Percentiles rank a stretch among this genome's conserved stretches.
Evolutionary conservation across 768 basidiomycete species (phyloP).

Genomic region (Phanerochaete sordida): DNA sequence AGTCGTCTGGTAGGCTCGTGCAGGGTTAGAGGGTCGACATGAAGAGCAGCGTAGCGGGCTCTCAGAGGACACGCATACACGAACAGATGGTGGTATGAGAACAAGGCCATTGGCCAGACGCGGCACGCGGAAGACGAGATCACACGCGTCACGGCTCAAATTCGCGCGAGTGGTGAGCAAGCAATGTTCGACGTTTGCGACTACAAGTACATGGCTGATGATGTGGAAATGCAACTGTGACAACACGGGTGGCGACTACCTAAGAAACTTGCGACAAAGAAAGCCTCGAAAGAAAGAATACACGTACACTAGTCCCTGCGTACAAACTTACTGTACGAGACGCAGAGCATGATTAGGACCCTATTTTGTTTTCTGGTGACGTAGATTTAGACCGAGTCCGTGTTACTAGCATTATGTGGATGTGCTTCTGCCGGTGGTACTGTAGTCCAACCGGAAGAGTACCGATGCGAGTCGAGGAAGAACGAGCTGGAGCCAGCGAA

Average conservation of each 20-base stretch:
- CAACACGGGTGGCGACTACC: neutral
- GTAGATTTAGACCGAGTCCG: neutral
- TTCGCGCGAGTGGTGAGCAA: neutral
- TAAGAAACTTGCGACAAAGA: neutral
- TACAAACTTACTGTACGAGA: neutral
- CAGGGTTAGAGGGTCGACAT: neutral
- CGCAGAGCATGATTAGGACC: neutral
- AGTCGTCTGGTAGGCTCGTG: neutral
- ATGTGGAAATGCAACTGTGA: neutral
- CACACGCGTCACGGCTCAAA: neutral
- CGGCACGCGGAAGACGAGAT: neutral
- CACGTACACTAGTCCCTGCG: neutral
- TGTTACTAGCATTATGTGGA: neutral
- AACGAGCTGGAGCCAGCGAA: constrained; percentile 35
- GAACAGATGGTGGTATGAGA: neutral
- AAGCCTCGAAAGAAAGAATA: constrained; percentile 1
- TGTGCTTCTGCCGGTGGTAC: neutral
- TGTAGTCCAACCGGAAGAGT: constrained; percentile 9
- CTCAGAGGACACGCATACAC: neutral
- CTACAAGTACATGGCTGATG: constrained; percentile 11
- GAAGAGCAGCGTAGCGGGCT: neutral
- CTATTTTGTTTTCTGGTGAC: neutral
- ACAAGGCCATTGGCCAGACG: neutral
- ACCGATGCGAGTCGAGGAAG: constrained; percentile 22
- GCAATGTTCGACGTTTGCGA: constrained; percentile 2